phyloP scores from a whole-genome alignment of 192 early-diverging fungal species.

The Mortierella antarctica region DNA sequence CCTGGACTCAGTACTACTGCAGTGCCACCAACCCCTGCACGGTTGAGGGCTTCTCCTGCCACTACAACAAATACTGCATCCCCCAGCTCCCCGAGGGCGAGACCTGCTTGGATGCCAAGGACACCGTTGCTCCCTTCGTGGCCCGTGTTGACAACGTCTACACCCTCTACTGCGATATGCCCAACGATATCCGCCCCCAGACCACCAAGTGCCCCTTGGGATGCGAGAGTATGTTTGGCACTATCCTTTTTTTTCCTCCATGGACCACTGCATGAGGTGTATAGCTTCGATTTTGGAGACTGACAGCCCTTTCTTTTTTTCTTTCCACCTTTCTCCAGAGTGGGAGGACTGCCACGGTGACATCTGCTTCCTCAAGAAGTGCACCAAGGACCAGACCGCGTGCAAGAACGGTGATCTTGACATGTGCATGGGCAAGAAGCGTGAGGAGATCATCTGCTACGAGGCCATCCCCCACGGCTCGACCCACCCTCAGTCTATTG shows the following conservation, averaged over 20 bases:
- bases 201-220: slow-evolving; percentile 37
- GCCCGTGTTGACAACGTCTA: slow-evolving; percentile 52
- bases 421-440: slow-evolving; percentile 32
- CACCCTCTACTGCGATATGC: slow-evolving; percentile 43
- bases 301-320: neutral
- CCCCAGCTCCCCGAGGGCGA: slow-evolving; percentile 19
- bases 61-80: slow-evolving; percentile 39
- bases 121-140: slow-evolving; percentile 32
- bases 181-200: slow-evolving; percentile 13
- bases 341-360: slow-evolving; percentile 51
- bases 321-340: slow-evolving; percentile 8
- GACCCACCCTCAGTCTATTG: neutral
- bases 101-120: slow-evolving; percentile 31
- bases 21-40: slow-evolving; percentile 12
- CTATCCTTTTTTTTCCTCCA: neutral
- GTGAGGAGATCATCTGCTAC: slow-evolving; percentile 35
- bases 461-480: slow-evolving; percentile 9
- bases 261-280: too few relatives aligned
- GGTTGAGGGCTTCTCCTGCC: slow-evolving; percentile 13
- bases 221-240: slow-evolving; percentile 37
- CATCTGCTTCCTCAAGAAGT: slow-evolving; percentile 47
- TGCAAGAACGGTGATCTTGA: slow-evolving; percentile 35
- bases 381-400: slow-evolving; percentile 37
- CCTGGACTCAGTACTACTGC: slow-evolving; percentile 45
- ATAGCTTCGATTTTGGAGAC: neutral